Evolutionary conservation across 305 asterid genomes (phyloP).

Genomic region (Fraxinus albicans): DNA sequence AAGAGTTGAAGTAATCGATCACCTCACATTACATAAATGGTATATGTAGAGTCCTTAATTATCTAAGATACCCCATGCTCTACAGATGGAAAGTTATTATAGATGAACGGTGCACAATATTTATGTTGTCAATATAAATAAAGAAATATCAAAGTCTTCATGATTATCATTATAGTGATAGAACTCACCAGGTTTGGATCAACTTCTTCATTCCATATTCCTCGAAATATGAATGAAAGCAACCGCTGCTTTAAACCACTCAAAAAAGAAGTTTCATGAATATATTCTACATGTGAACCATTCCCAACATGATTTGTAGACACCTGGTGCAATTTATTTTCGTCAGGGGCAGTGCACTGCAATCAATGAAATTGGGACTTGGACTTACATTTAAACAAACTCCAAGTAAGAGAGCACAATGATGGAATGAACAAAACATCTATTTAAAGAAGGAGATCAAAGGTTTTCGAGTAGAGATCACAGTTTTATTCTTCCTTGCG

Average conservation of each 20-base stretch:
- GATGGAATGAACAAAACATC: neutral
- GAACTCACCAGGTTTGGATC: conserved; percentile 69
- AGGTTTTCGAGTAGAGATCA: neutral
- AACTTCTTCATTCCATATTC: conserved; percentile 89
- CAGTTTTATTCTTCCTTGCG: neutral
- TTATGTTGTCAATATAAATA: neutral
- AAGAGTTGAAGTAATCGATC: neutral
- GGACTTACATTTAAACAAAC: conserved; percentile 18
- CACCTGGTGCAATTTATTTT: conserved; percentile 40
- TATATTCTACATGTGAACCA: conserved; percentile 40
- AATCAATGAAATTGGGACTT: conserved; percentile 28
- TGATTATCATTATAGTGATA: conserved; percentile 11
- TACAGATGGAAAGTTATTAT: neutral
- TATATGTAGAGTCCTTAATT: neutral
- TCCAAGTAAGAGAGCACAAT: neutral
- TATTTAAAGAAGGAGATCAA: conserved; percentile 9
- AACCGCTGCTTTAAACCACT: conserved; percentile 87
- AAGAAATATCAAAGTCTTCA: conserved; percentile 7
- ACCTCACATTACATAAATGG: neutral
- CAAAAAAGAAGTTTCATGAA: conserved; percentile 56
- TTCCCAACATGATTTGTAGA: conserved; percentile 36
- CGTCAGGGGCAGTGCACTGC: conserved; percentile 47
- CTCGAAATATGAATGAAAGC: conserved; percentile 87
- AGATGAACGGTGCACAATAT: neutral
- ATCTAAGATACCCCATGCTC: neutral